A percentile compares a stretch with the other conserved stretches of the same genome.
These are phyloP conservation scores for Lactifluus echinatus DNA, from an alignment of 768 basidiomycete species.

Conservation along the genomic window DNA sequence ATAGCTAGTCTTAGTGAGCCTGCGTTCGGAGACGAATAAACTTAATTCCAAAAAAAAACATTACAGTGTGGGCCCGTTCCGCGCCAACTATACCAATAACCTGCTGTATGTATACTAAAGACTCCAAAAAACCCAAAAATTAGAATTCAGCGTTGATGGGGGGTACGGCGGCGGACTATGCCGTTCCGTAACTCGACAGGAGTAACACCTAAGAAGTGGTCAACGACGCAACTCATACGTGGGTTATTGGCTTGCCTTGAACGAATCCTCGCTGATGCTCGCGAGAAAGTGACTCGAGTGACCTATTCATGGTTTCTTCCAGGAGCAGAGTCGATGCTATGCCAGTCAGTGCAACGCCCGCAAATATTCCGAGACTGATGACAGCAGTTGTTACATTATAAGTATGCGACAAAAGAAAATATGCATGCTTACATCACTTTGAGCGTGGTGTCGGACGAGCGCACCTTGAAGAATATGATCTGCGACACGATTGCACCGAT, in stretches of 20 bases:
- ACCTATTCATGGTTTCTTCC: slow-evolving; percentile 33
- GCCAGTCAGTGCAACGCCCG: slow-evolving; percentile 37
- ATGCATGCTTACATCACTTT: slow-evolving; percentile 27
- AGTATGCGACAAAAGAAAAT: background rate
- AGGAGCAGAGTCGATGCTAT: slow-evolving; percentile 35
- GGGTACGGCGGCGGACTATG: background rate
- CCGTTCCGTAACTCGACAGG: background rate
- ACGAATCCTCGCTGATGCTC: slow-evolving; percentile 29
- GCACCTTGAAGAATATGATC: slow-evolving; percentile 28
- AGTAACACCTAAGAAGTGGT: background rate
- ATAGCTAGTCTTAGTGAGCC: no score
- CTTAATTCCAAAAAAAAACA: no score
- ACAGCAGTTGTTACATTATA: background rate
- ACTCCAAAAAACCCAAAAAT: background rate
- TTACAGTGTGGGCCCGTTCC: no score
- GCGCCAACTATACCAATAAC: no score
- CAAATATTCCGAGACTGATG: slow-evolving; percentile 34
- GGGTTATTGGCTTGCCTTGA: background rate
- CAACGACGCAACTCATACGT: background rate
- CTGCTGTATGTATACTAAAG: background rate
- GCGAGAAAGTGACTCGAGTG: slow-evolving; percentile 29
- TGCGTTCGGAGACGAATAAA: no score
- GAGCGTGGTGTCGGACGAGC: slow-evolving; percentile 19
- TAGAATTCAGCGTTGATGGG: background rate
- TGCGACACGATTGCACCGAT: slow-evolving; percentile 36